Evolutionary conservation across 768 basidiomycete genomes (phyloP), one percentile per base, ranked within the genome.

Genomic region (Trametes meyenii): DNA sequence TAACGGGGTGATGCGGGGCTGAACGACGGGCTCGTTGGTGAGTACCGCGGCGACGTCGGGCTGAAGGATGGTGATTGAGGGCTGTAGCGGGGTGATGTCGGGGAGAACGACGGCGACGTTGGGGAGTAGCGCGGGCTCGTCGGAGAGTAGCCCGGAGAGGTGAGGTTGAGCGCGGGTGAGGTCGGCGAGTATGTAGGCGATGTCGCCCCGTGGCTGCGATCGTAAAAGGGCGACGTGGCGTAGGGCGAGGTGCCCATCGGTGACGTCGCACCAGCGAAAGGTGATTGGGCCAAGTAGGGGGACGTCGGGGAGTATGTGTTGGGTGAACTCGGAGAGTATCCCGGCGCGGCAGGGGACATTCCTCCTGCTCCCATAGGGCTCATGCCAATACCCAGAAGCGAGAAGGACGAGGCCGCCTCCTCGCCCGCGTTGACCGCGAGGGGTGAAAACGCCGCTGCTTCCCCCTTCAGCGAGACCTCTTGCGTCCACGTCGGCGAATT

Each of bases 1-100:
- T 92, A 92, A 72, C 89, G 82, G 12, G 94, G 95, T n/a, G 92
- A 94, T n/a, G 92, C 87, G 23, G 93, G 93, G 65, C 90, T 93
- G 80, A 94, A 96, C 0, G 89, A 92, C 0, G 95, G 94, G 70
- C 89, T 92, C 33, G 93, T 90, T 1, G 94, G 94, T 12, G 92
- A 94, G 71, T 93, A 94, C 1, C 89, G 83, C 14, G 93, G 95
- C 2, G 92, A 94, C 12, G 94, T 93, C 0, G 94, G 95, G 62
- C 87, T 90, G 77, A 92, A 96, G 14, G 90, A 89, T 10, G 95
- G 95, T 1, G 92, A 94, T 62, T 94, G 90, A 0, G 94, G 94
- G 62, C 90, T 92, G 73, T 91, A 94, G 26, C 86, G 83, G 8
- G 92, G 92, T 5, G 89, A 91, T 0, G 92, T 90, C 0, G 91